Evolutionary conservation across 1,139 yeast species (phyloP).

Genomic region (Blastobotrys malaysiensis): DNA sequence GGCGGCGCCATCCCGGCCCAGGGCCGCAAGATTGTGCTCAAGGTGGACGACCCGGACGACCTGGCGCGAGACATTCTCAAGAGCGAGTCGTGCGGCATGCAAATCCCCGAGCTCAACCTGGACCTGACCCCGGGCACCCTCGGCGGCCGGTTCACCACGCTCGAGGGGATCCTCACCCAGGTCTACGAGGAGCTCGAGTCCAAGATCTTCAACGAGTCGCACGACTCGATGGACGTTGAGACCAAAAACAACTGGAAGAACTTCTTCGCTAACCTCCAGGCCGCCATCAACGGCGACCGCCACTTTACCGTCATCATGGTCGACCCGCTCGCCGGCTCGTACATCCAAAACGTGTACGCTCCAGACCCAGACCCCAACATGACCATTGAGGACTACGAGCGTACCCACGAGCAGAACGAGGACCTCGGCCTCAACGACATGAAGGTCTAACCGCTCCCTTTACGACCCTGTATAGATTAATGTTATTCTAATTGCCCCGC

Average conservation of each 20-base stretch:
- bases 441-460: slow-evolving; percentile 33
- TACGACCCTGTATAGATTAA: neutral
- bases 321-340: slow-evolving; percentile 93
- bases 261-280: slow-evolving; percentile 68
- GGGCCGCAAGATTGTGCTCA: slow-evolving; percentile 70
- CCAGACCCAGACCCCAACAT: slow-evolving; percentile 97
- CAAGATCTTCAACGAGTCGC: slow-evolving; percentile 78
- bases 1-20: slow-evolving; percentile 93
- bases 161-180: slow-evolving; percentile 87
- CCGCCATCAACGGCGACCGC: slow-evolving; percentile 78
- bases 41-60: slow-evolving; percentile 88
- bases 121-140: slow-evolving; percentile 95
- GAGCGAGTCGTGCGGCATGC: slow-evolving; percentile 86
- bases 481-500: neutral
- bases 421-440: slow-evolving; percentile 87
- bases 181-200: slow-evolving; percentile 84
- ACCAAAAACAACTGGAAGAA: slow-evolving; percentile 74
- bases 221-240: slow-evolving; percentile 84
- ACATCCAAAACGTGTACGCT: slow-evolving; percentile 95
- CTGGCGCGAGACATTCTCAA: slow-evolving; percentile 90
- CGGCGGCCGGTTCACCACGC: slow-evolving; percentile 96
- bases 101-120: slow-evolving; percentile 79
- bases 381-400: slow-evolving; percentile 82
- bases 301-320: slow-evolving; percentile 84
- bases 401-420: slow-evolving; percentile 82